Evolutionary conservation across 2,329 filamentous ascomycete species (phyloP), one percentile per base, ranked within the genome.

Genomic region (Tolypocladium paradoxum): DNA sequence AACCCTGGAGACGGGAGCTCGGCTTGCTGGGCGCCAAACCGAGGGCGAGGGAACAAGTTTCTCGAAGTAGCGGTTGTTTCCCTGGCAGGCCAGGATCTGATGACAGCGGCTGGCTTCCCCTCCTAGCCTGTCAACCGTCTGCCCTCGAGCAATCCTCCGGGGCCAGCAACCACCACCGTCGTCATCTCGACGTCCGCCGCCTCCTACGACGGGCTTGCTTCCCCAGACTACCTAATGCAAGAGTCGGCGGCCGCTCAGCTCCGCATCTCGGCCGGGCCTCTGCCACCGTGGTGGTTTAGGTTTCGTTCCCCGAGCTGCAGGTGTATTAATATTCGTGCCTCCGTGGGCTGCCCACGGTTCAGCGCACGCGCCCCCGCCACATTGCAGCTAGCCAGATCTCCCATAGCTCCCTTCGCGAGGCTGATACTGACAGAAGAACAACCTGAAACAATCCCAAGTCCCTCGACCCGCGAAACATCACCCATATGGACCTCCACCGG

Each of bases 361-460:
- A 22, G 36, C 49, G 49, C 53, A 54, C 49, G 53, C n/a, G 40
- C 52, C 52, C 34, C 48, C 34, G 36, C 49, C 49, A 22, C 16
- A 18, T 24, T 43, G 50, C 52, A 38, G 50, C 48, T 46, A 55
- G 47, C 48, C 53, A 36, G 50, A 57, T 51, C 37, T 43, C 54
- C 49, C 51, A 53, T 57, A 57, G 48, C 36, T 46, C 49, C 43
- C 40, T 55, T 48, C 33, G 45, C 49, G 55, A 56, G 57, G 55
- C 58, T 59, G 55, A 55, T 53, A 53, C 50, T n/a, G 45, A 48
- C 45, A 29, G 35, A 38, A 47, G 50, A 47, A 59, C 55, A 47
- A 59, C 55, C 57, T 58, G 58, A 57, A 60, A 60, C 58, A 51
- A 48, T 47, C 43, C 53, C 53, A 49, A 43, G 43, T 48, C 24